phyloP scores from a whole-genome alignment of 768 basidiomycete species.

The Fistulinella prunicolor region DNA sequence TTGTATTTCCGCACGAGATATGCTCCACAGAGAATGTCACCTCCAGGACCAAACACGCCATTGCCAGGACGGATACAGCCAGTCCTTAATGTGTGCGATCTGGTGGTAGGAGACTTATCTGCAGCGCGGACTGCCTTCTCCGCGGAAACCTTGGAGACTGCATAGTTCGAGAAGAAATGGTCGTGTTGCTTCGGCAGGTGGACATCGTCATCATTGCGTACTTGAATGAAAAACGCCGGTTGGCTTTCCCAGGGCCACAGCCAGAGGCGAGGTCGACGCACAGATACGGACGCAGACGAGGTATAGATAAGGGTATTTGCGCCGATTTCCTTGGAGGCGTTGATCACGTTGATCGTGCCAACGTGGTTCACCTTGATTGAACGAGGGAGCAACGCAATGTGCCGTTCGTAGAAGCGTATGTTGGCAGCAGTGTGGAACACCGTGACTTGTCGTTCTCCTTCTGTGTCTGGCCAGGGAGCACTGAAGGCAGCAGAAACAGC shows the following conservation, averaged over 20 bases:
- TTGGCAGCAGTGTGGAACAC: slow-evolving; percentile 77
- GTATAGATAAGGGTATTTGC: slow-evolving; percentile 64
- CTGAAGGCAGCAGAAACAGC: slow-evolving; percentile 61
- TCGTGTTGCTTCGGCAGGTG: slow-evolving; percentile 50
- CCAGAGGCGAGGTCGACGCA: slow-evolving; percentile 58
- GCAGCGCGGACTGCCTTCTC: slow-evolving; percentile 48
- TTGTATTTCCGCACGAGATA: slow-evolving; percentile 59
- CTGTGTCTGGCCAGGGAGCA: slow-evolving; percentile 54
- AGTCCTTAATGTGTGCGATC: slow-evolving; percentile 48
- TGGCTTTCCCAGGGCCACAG: slow-evolving; percentile 74
- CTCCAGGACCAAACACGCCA: slow-evolving; percentile 71
- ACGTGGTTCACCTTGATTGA: slow-evolving; percentile 63
- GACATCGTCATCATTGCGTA: slow-evolving; percentile 58
- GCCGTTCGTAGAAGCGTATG: slow-evolving; percentile 75
- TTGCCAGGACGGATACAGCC: slow-evolving; percentile 80
- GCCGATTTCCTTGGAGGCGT: slow-evolving; percentile 53
- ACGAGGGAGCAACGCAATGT: slow-evolving; percentile 43
- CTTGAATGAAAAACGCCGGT: slow-evolving; percentile 58
- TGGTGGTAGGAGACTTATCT: slow-evolving; percentile 34
- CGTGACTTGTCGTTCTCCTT: slow-evolving; percentile 41
- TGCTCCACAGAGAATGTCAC: slow-evolving; percentile 64
- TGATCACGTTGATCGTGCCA: slow-evolving; percentile 66
- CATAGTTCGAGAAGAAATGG: slow-evolving; percentile 78
- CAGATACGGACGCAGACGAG: slow-evolving; percentile 64
- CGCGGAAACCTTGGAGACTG: slow-evolving; percentile 58